phyloP scores from a whole-genome alignment of 192 early-diverging fungal species.

The Gonapodya sp. region DNA sequence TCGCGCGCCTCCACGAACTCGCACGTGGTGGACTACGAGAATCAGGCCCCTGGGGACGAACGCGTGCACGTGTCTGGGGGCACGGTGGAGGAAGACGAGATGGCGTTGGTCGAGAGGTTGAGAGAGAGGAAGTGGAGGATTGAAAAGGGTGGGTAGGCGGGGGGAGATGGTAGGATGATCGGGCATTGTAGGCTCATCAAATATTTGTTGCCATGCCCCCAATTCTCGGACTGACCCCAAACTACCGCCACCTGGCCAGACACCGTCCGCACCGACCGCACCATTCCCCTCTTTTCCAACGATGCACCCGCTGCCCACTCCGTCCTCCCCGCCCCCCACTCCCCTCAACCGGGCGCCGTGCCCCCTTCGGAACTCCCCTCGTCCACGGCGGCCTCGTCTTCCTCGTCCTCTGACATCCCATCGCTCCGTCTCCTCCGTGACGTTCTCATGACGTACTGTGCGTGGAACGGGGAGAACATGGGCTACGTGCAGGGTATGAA shows the following conservation, averaged over 20 bases:
- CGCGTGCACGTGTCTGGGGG: not conserved
- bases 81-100: not conserved
- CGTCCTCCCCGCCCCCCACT: not conserved
- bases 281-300: constrained; percentile 68
- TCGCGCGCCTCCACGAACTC: not conserved
- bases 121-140: not conserved
- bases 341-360: not conserved
- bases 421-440: constrained; percentile 83
- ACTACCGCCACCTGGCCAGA: constrained; percentile 34
- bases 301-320: not conserved
- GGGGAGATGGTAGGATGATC: no score
- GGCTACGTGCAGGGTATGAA: constrained; percentile 97
- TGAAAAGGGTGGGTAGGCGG: constrained; percentile 2
- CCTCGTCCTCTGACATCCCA: constrained; percentile 43
- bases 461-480: constrained; percentile 30
- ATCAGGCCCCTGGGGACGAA: not conserved
- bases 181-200: no score
- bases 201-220: no score
- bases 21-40: no score
- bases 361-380: constrained; percentile 5
- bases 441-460: constrained; percentile 78
- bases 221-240: no score
- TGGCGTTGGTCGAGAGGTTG: not conserved
- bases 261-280: constrained; percentile 90
- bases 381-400: constrained; percentile 27